Evolutionary conservation across 2,329 filamentous ascomycete genomes (phyloP), one percentile per base, ranked within the genome.

Genomic region (Leptographium radiaticola): DNA sequence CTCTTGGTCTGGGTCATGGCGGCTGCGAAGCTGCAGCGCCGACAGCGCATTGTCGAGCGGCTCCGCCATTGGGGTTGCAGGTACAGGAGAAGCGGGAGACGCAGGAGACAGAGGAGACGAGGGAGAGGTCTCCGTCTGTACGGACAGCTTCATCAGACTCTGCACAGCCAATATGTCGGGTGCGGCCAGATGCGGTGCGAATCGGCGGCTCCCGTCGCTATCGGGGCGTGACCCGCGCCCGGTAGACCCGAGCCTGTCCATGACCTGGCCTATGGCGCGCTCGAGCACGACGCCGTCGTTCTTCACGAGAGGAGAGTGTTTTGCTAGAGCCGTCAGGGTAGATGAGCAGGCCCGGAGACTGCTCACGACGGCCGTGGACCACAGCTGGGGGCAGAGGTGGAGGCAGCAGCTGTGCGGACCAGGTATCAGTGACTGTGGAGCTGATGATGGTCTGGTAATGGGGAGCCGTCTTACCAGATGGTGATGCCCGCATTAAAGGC

Each of bases 301-400:
- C 48, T 69, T 70, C 5, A 75, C 70, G 68, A 70, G 73, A 1
- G 67, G 62, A 10, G 71, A 71, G 33, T 71, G 67, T 56, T 75
- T 72, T 4, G 70, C 68, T 68, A 75, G 74, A 43, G 74, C 70
- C 50, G 73, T 74, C 4, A 75, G 63, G 3, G 74, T 70, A 1
- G 71, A 67, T 1, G 71, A 74, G 62, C 71, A 75, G 5, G 72
- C 72, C 31, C 72, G 70, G 44, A 75, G 69, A 47, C 74, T 70
- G 58, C 74, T 72, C 57, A 70, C 71, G 53, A 75, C 67, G 13
- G 66, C 64, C 15, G 73, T 66, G 11, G 71, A 72, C 71, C 71
- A 74, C n/a, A 74, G 65, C 38, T 65, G 62, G 36, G 70, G 65
- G 13, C 66, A 68, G 40, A 70, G 68, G 6, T 68, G 69, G 3